Evolutionary conservation across 108 stramenopile species (phyloP).

Genomic region (Cylindrotheca fusiformis): DNA sequence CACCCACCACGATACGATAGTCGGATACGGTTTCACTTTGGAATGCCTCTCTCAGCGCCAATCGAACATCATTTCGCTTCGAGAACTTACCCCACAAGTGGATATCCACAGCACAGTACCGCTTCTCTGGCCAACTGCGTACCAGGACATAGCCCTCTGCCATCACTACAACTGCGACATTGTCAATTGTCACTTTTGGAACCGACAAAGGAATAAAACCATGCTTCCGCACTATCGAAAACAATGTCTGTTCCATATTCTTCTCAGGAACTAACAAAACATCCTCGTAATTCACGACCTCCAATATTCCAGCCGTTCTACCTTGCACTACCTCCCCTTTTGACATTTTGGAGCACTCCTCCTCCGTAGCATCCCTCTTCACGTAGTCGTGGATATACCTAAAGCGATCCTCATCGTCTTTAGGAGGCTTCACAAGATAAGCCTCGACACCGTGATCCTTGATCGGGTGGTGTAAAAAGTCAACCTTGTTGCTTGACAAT

Average conservation of each 20-base stretch:
- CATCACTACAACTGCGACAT: conserved; percentile 34
- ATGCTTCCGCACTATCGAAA: conserved; percentile 17
- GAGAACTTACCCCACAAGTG: conserved; percentile 42
- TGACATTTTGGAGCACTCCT: neutral
- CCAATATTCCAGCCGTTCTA: neutral
- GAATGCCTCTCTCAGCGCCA: conserved; percentile 35
- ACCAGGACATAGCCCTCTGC: conserved; percentile 56
- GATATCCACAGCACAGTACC: conserved; percentile 59
- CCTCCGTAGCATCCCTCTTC: neutral
- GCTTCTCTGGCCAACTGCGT: conserved; percentile 43
- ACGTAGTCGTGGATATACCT: conserved; percentile 25
- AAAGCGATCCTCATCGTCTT: conserved; percentile 9
- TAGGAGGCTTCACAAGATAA: conserved; percentile 1
- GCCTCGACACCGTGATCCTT: conserved; percentile 20
- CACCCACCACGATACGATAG: conserved; percentile 74
- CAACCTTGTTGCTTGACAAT: conserved; percentile 57
- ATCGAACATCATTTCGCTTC: conserved; percentile 29
- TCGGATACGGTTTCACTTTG: conserved; percentile 29
- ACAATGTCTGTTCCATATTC: conserved; percentile 13
- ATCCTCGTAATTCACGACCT: conserved; percentile 6
- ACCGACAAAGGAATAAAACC: conserved; percentile 33
- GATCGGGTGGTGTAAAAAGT: conserved; percentile 41
- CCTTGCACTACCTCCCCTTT: neutral
- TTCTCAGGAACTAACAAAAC: neutral
- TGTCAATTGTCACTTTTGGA: conserved; percentile 11